Conservation (phyloP, 257 asterid genomes). For the Jasminum sambac region DNA sequence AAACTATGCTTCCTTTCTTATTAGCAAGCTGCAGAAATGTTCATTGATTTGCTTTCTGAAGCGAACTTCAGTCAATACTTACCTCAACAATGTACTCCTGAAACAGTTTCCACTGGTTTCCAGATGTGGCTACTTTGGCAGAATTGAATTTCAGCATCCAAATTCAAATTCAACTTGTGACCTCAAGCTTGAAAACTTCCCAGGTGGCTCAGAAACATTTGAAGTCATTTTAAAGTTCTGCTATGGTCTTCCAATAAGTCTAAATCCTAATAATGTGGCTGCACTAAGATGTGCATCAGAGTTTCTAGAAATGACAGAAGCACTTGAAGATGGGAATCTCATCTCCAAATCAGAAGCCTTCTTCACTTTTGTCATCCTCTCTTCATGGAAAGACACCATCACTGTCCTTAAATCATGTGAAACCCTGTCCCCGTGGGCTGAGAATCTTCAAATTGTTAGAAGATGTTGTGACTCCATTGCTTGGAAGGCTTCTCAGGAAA, state of each 20-base stretch:
- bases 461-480: slow-evolving; percentile 77
- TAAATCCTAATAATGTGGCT: slow-evolving; percentile 59
- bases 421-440: slow-evolving; percentile 77
- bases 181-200: slow-evolving; percentile 62
- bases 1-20: too few species aligned
- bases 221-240: slow-evolving; percentile 60
- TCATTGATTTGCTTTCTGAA: neutral
- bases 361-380: slow-evolving; percentile 74
- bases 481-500: slow-evolving; percentile 55
- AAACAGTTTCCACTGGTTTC: slow-evolving; percentile 69
- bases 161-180: slow-evolving; percentile 38
- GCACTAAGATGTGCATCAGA: slow-evolving; percentile 81
- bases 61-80: neutral
- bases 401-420: slow-evolving; percentile 65
- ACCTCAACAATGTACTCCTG: slow-evolving; percentile 26
- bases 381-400: slow-evolving; percentile 77
- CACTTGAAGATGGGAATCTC: slow-evolving; percentile 76
- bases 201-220: slow-evolving; percentile 79
- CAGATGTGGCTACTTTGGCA: slow-evolving; percentile 59
- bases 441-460: slow-evolving; percentile 80
- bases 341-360: slow-evolving; percentile 75
- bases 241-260: slow-evolving; percentile 55
- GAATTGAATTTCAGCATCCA: slow-evolving; percentile 40
- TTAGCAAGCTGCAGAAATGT: neutral
- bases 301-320: slow-evolving; percentile 79